A percentile compares a stretch with the other conserved stretches of the same genome.
phyloP scores from a whole-genome alignment of 2,329 filamentous ascomycete genomes.

The Fonsecaea pedrosoi region DNA sequence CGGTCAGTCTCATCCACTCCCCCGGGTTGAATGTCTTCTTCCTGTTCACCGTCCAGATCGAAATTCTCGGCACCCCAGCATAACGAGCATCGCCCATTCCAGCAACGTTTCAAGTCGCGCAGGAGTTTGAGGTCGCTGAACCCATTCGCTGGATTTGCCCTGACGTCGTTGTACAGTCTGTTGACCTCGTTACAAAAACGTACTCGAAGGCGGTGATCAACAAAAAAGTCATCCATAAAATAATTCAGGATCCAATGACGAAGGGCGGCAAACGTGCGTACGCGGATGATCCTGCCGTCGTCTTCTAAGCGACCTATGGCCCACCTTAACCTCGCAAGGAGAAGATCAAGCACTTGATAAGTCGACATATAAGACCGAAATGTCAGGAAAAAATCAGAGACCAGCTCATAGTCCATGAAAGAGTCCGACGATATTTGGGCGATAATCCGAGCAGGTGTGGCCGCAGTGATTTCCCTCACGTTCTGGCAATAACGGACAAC shows the following conservation, averaged over 20 bases:
- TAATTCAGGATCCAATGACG: slow-evolving; percentile 99
- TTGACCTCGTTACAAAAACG: slow-evolving; percentile 85
- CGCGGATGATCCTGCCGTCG: slow-evolving; percentile 89
- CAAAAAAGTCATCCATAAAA: slow-evolving; percentile 90
- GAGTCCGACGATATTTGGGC: slow-evolving; percentile 95
- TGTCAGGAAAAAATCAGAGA: slow-evolving; percentile 97
- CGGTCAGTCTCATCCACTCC: slow-evolving; percentile 65
- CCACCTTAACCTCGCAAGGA: slow-evolving; percentile 86
- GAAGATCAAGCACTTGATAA: slow-evolving; percentile 77
- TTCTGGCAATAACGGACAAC: slow-evolving; percentile 81
- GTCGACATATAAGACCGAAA: slow-evolving; percentile 86
- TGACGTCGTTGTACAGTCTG: slow-evolving; percentile 60
- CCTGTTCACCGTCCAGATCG: slow-evolving; percentile 65
- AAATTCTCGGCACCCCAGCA: slow-evolving; percentile 84
- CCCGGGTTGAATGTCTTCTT: slow-evolving; percentile 75
- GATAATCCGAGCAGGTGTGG: slow-evolving; percentile 87
- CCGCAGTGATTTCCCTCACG: slow-evolving; percentile 79
- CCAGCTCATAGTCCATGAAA: slow-evolving; percentile 94
- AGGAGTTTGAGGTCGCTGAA: slow-evolving; percentile 81
- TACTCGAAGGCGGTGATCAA: slow-evolving; percentile 73
- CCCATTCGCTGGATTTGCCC: slow-evolving; percentile 58
- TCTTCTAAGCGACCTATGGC: slow-evolving; percentile 81
- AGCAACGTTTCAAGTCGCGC: slow-evolving; percentile 94
- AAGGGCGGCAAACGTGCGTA: slow-evolving; percentile 91
- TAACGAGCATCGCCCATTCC: slow-evolving; percentile 85